Evolutionary conservation across 306 rosid genomes (phyloP).

Genomic region (Cucurbita ficifolia): DNA sequence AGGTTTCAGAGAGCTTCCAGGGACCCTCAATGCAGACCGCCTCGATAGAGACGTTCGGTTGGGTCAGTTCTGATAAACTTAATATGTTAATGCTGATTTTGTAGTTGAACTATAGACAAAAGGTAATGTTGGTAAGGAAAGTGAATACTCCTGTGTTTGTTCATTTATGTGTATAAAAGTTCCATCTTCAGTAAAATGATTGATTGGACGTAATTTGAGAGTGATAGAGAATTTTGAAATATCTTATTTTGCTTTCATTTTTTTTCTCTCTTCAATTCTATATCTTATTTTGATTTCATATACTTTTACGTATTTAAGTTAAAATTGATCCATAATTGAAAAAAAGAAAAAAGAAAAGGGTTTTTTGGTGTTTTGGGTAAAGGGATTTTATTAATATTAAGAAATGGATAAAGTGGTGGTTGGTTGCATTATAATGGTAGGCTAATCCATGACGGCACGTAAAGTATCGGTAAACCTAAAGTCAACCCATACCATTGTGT

Average conservation of each 20-base stretch:
- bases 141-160: not conserved
- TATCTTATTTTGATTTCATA: too few species aligned
- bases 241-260: too few species aligned
- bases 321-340: too few species aligned
- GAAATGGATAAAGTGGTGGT: not conserved
- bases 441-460: slow-evolving; percentile 57
- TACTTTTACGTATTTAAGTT: too few species aligned
- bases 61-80: slow-evolving; percentile 58
- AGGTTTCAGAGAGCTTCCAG: slow-evolving; percentile 89
- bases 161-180: not conserved
- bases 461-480: not conserved
- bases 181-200: slow-evolving; percentile 1
- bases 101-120: not conserved
- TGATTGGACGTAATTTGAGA: not conserved
- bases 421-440: not conserved
- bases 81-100: not conserved
- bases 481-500: slow-evolving; percentile 22
- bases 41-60: slow-evolving; percentile 75
- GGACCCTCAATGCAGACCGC: slow-evolving; percentile 78
- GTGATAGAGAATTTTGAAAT: too few species aligned
- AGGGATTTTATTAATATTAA: not conserved
- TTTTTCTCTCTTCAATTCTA: too few species aligned
- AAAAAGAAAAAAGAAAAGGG: not conserved
- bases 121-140: not conserved
- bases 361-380: not conserved